phyloP scores from a whole-genome alignment of 2,329 filamentous ascomycete species.

The Didymella pinodella region DNA sequence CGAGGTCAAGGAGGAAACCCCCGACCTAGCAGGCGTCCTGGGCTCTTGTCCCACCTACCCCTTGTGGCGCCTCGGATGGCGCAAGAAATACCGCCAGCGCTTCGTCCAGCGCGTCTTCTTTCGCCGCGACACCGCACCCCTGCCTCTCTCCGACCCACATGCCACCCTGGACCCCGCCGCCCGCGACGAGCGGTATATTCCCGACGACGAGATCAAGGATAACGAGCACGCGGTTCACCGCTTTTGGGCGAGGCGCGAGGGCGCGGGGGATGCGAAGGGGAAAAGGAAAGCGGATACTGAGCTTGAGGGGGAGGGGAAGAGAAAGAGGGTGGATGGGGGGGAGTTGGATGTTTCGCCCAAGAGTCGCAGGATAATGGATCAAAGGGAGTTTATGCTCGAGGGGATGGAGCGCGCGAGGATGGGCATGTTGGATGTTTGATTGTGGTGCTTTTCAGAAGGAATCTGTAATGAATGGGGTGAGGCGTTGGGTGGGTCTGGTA shows the following conservation, averaged over 20 bases:
- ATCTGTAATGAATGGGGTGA: no score
- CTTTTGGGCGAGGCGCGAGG: conserved; percentile 31
- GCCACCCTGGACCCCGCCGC: conserved; percentile 25
- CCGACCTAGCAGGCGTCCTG: conserved; percentile 21
- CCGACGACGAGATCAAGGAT: conserved; percentile 31
- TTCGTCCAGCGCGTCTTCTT: conserved; percentile 49
- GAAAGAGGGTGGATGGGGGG: neutral
- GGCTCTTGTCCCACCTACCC: conserved; percentile 32
- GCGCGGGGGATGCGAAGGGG: neutral
- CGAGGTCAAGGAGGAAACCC: conserved; percentile 34
- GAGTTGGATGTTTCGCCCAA: neutral
- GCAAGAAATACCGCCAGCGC: conserved; percentile 29
- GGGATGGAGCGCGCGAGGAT: neutral
- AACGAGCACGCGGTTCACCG: conserved; percentile 29
- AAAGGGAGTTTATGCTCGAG: neutral
- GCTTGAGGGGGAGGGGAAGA: neutral
- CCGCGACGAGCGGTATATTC: conserved; percentile 37
- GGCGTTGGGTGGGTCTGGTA: no score
- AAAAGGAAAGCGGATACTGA: neutral
- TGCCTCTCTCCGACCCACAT: conserved; percentile 21
- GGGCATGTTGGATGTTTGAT: neutral
- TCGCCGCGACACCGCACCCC: conserved; percentile 32
- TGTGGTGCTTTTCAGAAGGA: no score
- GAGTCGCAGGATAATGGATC: neutral
- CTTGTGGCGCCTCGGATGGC: conserved; percentile 27